phyloP scores from a whole-genome alignment of 2,329 filamentous ascomycete genomes.

The Sporothrix sp. region DNA sequence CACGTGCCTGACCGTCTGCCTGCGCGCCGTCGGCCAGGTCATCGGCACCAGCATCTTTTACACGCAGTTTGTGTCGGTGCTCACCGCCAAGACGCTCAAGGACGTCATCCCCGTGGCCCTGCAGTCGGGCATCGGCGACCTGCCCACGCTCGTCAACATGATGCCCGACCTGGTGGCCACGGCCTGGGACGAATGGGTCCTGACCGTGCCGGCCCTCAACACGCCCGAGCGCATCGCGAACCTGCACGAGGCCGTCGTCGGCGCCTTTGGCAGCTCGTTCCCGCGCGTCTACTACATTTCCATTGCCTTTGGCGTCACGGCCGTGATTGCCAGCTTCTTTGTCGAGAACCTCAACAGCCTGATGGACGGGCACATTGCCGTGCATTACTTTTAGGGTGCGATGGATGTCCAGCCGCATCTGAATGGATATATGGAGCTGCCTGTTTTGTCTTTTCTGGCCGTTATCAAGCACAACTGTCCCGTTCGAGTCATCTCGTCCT shows the following conservation, averaged over 20 bases:
- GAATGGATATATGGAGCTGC: too few relatives aligned
- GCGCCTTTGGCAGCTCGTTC: neutral
- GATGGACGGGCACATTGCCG: constrained; percentile 3
- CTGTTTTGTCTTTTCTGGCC: too few relatives aligned
- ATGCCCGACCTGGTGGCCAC: neutral
- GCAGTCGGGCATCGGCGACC: neutral
- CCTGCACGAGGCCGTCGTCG: neutral
- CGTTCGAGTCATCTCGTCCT: too few relatives aligned
- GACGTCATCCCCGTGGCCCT: neutral
- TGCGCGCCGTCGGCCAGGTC: constrained; percentile 1
- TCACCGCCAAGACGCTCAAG: neutral
- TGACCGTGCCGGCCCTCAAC: neutral
- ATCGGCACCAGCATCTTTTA: neutral
- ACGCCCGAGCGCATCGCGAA: neutral
- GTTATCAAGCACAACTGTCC: too few relatives aligned
- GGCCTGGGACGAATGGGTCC: neutral
- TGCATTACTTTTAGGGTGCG: neutral
- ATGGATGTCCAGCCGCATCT: too few relatives aligned
- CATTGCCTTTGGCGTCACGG: neutral
- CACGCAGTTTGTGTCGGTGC: neutral
- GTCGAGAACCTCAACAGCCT: neutral
- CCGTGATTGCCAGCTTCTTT: constrained; percentile 3
- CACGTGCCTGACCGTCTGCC: neutral
- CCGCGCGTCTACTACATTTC: neutral
- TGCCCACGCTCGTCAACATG: neutral